These are phyloP conservation scores for Daedaleopsis sinensis DNA, from an alignment of 768 basidiomycete species.

Conservation along the genomic window DNA sequence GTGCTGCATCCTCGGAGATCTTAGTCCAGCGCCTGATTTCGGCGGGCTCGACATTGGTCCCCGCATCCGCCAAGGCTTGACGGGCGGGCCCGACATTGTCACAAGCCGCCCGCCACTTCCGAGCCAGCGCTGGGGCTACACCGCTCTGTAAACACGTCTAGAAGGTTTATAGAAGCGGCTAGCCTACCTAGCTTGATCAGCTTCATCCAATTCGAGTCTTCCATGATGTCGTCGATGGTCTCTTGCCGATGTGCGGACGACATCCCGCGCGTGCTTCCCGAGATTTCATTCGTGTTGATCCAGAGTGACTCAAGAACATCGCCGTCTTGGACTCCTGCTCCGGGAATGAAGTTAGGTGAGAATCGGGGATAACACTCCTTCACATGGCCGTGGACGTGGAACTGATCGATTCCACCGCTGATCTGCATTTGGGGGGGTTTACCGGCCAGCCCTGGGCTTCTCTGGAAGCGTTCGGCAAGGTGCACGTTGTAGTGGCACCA, in stretches of 20 bases:
- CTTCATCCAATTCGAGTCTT: conserved; percentile 39
- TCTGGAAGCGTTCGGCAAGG: neutral
- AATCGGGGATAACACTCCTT: conserved; percentile 29
- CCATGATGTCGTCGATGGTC: conserved; percentile 35
- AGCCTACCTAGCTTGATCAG: too few relatives aligned
- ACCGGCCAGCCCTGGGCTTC: neutral
- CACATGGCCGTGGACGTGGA: conserved; percentile 36
- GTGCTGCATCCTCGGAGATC: too few relatives aligned
- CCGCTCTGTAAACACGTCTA: too few relatives aligned
- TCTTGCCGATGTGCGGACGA: conserved; percentile 24
- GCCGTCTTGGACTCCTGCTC: conserved; percentile 33
- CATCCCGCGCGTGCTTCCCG: conserved; percentile 27
- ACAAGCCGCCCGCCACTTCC: too few relatives aligned
- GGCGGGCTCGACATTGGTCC: too few relatives aligned
- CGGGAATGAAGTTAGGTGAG: conserved; percentile 31
- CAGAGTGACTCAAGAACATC: conserved; percentile 41
- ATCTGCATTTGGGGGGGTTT: neutral
- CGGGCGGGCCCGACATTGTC: too few relatives aligned
- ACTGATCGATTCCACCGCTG: conserved; percentile 26
- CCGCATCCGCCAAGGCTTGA: too few relatives aligned
- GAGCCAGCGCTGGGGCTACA: too few relatives aligned
- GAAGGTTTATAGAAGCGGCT: too few relatives aligned
- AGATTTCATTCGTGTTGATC: conserved; percentile 32
- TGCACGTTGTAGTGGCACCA: conserved; percentile 17
- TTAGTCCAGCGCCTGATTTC: too few relatives aligned